Evolutionary conservation across 768 basidiomycete genomes (phyloP), one percentile per base, ranked within the genome.

Genomic region (Lactarius evosmus): DNA sequence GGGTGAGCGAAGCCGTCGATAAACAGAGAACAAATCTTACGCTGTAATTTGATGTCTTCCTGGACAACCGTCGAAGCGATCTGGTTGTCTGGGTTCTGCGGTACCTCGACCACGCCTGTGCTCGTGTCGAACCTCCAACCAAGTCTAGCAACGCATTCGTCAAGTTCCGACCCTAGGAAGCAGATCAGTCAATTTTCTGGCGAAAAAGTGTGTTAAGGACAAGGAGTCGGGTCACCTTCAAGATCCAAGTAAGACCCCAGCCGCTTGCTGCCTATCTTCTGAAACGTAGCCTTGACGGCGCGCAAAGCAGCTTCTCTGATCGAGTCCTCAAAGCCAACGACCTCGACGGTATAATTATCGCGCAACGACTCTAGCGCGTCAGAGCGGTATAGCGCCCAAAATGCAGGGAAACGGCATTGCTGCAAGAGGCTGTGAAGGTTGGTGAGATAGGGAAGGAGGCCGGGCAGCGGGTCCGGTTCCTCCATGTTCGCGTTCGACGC

Each of bases 301-400:
- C 87, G 83, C 53, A 91, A 81, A 50, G 82, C 89, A 25, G 92
- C 90, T 32, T 86, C 84, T 53, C 93, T 78, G 41, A 94, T 83
- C n/a, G 88, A 82, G 72, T 92, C 83, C 71, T 93, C 92, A 67
- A 94, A 94, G 3, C 93, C 92, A 33, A 80, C 79, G 59, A 85
- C 87, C 72, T 94, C 93, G 7, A 93, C 82, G 2, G 91, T 93
- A 73, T 92, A 94, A 73, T 93, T 93, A 68, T 92, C 89, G 50
- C 93, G 82, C 57, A 94, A 75, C n/a, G 75, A 73, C 67, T 90
- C 87, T 7, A 91, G 78, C 51, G 84, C 79, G 29, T 84, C 83
- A 3, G 91, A 91, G 67, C 78, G 82, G 75, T 90, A 94, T 30
- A 82, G 75, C 64, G 78, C 70, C 93, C 93, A 95, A 78, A 95